Conservation (phyloP, 2,329 filamentous ascomycete species). For the Diaporthe eres region DNA sequence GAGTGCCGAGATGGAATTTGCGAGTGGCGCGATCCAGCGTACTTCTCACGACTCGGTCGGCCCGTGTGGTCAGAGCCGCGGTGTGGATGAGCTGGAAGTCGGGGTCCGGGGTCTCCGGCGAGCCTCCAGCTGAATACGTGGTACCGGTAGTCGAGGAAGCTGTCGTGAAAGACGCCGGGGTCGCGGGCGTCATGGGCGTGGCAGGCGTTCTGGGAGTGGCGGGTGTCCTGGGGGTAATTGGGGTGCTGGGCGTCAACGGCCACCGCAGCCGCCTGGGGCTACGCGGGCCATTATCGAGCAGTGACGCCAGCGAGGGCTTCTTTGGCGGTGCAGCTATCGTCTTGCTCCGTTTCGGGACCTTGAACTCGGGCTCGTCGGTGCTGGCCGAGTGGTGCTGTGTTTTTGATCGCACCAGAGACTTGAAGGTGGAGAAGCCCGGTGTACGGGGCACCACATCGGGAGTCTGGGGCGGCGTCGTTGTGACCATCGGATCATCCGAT, state of each 20-base stretch:
- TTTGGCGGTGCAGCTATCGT: slow-evolving; percentile 32
- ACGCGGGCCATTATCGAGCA: slow-evolving; percentile 40
- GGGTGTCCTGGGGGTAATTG: slow-evolving; percentile 21
- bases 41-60: slow-evolving; percentile 62
- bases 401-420: slow-evolving; percentile 57
- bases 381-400: slow-evolving; percentile 50
- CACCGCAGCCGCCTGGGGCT: slow-evolving; percentile 42
- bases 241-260: slow-evolving; percentile 43
- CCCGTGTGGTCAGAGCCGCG: slow-evolving; percentile 59
- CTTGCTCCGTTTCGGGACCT: slow-evolving; percentile 38
- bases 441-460: slow-evolving; percentile 43
- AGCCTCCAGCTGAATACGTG: slow-evolving; percentile 39
- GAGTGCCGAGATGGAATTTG: slow-evolving; percentile 31
- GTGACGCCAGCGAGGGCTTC: slow-evolving; percentile 33
- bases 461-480: slow-evolving; percentile 41
- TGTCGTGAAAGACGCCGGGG: slow-evolving; percentile 56
- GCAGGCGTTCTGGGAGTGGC: slow-evolving; percentile 38
- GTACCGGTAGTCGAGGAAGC: slow-evolving; percentile 47
- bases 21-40: slow-evolving; percentile 67
- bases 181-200: slow-evolving; percentile 50
- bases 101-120: slow-evolving; percentile 54
- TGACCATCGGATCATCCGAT: not conserved
- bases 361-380: slow-evolving; percentile 47
- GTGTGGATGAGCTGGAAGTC: slow-evolving; percentile 67
- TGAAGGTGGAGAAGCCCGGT: slow-evolving; percentile 52